phyloP scores from a whole-genome alignment of 306 rosid species.

The Prinsepia uniflora region DNA sequence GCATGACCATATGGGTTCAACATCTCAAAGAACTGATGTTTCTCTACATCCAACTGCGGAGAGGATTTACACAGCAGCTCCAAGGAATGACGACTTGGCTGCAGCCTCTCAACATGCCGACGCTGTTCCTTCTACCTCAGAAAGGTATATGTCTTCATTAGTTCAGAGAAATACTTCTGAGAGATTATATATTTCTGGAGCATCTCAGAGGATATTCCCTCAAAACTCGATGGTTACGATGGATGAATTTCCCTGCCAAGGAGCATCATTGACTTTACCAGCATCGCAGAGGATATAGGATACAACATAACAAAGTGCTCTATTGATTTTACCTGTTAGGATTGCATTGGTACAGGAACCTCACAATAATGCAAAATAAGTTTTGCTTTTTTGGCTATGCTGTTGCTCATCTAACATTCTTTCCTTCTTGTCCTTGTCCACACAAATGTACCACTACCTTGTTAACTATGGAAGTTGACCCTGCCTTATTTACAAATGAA shows the following conservation, averaged over 20 bases:
- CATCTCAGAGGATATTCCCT: constrained; percentile 43
- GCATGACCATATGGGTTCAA: constrained; percentile 30
- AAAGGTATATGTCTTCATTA: constrained; percentile 36
- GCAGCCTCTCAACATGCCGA: constrained; percentile 36
- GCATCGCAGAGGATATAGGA: constrained; percentile 39
- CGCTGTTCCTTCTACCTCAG: constrained; percentile 35
- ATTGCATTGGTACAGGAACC: constrained; percentile 8
- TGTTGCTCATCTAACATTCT: neutral
- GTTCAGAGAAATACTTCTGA: constrained; percentile 33
- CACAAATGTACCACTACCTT: too few species aligned
- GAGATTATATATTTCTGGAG: constrained; percentile 38
- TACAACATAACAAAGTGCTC: neutral
- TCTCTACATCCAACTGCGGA: constrained; percentile 36
- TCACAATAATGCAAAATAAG: neutral
- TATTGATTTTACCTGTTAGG: neutral
- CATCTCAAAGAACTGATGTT: constrained; percentile 39
- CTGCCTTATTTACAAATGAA: too few species aligned
- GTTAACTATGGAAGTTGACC: too few species aligned
- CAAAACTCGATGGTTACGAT: constrained; percentile 42
- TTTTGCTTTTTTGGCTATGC: neutral
- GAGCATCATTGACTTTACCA: constrained; percentile 35
- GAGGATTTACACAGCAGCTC: constrained; percentile 39
- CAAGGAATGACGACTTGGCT: constrained; percentile 34
- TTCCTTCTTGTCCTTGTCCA: neutral
- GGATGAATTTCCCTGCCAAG: constrained; percentile 53